phyloP scores from a whole-genome alignment of 164 flowering plant genomes.

The Berberis thunbergii region DNA sequence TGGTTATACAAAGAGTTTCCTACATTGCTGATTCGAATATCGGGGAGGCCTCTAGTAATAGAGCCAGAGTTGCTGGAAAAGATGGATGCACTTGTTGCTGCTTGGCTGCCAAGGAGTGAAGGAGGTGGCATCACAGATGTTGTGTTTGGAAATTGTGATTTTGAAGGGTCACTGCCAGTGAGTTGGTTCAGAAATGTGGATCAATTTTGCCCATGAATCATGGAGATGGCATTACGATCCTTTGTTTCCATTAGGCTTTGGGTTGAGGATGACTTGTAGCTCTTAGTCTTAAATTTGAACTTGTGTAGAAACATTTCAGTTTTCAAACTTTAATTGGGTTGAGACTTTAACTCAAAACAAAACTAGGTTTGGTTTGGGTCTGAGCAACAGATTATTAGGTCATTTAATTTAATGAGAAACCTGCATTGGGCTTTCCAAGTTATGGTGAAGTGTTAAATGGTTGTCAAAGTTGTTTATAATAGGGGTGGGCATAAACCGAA shows the following conservation, averaged over 20 bases:
- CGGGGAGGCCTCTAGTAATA: conserved; percentile 70
- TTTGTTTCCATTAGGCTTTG: conserved; percentile 67
- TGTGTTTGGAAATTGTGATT: conserved; percentile 66
- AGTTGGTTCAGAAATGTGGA: conserved; percentile 64
- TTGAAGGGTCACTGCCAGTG: conserved; percentile 54
- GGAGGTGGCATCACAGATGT: conserved; percentile 59
- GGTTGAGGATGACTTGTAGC: conserved; percentile 23
- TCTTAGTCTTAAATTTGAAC: too few species aligned
- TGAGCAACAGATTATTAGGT: too few species aligned
- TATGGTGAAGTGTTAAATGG: too few species aligned
- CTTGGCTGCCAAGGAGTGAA: conserved; percentile 89
- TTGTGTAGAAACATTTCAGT: too few species aligned
- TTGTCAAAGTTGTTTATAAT: too few species aligned
- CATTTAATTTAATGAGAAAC: too few species aligned
- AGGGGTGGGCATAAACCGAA: too few species aligned
- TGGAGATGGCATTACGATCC: conserved; percentile 43
- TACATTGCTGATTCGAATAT: conserved; percentile 53
- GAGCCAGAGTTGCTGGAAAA: conserved; percentile 54
- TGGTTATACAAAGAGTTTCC: conserved; percentile 50
- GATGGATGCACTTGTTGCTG: conserved; percentile 63
- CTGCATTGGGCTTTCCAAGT: too few species aligned
- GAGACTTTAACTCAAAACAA: too few species aligned
- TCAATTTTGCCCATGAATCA: conserved; percentile 55
- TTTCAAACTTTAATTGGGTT: too few species aligned
- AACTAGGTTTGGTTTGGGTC: too few species aligned